Evolutionary conservation across 1,284 basidiomycete genomes (phyloP).

Genomic region (Psilocybe mexicana): DNA sequence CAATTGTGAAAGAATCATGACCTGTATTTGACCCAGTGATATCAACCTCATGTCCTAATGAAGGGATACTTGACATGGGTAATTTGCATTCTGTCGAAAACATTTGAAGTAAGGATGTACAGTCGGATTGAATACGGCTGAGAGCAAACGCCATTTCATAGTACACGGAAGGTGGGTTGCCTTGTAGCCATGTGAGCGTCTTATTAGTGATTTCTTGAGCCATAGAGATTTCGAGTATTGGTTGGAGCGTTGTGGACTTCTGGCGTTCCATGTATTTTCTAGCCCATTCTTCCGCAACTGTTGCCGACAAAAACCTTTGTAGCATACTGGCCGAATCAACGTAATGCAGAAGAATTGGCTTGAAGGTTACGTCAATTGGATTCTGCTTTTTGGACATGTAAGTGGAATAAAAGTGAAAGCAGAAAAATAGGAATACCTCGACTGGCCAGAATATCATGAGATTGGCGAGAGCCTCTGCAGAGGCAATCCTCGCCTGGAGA

Average conservation of each 20-base stretch:
- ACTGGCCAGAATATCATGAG: conserved; percentile 70
- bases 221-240: conserved; percentile 58
- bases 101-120: conserved; percentile 75
- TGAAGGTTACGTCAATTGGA: conserved; percentile 61
- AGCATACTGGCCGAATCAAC: conserved; percentile 89
- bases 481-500: conserved; percentile 80
- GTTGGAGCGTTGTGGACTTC: conserved; percentile 26
- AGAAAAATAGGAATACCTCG: conserved; percentile 38
- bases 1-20: conserved; percentile 70
- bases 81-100: conserved; percentile 89
- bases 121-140: conserved; percentile 81
- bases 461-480: conserved; percentile 79
- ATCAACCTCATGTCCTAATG: conserved; percentile 79
- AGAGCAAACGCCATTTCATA: conserved; percentile 90
- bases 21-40: conserved; percentile 63
- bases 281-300: conserved; percentile 95
- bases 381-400: conserved; percentile 24
- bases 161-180: conserved; percentile 77
- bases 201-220: conserved; percentile 67
- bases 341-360: conserved; percentile 75
- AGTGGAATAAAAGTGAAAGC: conserved; percentile 14
- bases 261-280: conserved; percentile 44
- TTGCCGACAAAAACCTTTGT: conserved; percentile 83
- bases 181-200: conserved; percentile 76
- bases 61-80: conserved; percentile 76